Evolutionary conservation across 306 rosid genomes (phyloP), one percentile per base, ranked within the genome.

Genomic region (Sophora flavescens): DNA sequence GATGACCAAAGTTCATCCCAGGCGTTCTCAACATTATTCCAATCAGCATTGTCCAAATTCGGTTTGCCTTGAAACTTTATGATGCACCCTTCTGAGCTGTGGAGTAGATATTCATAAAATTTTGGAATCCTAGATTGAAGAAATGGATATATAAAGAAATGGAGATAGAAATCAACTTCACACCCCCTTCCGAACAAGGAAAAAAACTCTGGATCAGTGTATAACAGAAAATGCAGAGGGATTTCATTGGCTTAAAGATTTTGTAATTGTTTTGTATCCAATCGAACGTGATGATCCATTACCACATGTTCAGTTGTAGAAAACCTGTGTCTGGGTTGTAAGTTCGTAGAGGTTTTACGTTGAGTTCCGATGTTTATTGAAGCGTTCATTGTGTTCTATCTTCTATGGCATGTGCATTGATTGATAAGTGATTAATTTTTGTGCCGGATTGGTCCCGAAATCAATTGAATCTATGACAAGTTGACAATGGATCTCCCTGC

Each of bases 11-110:
- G 86, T 50, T 79, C 87, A 59, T 84, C 96, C 4, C 87, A 85
- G 84, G 91, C 86, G 47, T 92, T 96, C 87, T 86, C 87, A 32
- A 73, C 89, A 15, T 56, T 92, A 75, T 96, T 96, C 78, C 96
- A 91, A 74, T 86, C 99, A n/a, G 98, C 99, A 68, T 68, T 96
- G 76, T 87, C 93, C 82, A 89, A 86, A 70, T 96, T 92, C 15
- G 93, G 97, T 68, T 65, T 56, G 67, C 76, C 85, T 39, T 94
- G 89, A 92, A 72, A 42, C 68, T 45, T 67, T 17, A 32, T 60
- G 81, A 13, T 72, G 83, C 58, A 68, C 69, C 54, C 45, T 64
- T 81, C 52, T 53, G 59, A 64, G 53, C 59, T 41, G 44, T 14
- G 69, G 39, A 76, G 52, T 82, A 44, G 65, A 17, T 66, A 50